A percentile compares a stretch with the other conserved stretches of the same genome.
Evolutionary conservation across 1,284 basidiomycete genomes (phyloP).

Genomic region (Cryptococcus sp.): DNA sequence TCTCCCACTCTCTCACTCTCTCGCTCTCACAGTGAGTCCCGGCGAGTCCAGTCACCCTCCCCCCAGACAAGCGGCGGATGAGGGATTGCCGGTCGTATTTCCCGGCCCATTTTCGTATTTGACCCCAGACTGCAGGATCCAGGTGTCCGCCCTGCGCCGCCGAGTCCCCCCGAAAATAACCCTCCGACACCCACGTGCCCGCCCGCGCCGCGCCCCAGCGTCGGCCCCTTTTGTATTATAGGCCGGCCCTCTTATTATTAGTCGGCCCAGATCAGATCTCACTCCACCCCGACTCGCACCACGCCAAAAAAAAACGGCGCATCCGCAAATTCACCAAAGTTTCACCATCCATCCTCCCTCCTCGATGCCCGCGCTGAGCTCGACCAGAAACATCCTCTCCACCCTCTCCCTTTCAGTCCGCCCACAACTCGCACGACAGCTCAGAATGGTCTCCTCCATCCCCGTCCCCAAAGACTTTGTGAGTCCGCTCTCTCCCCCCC

Average conservation of each 20-base stretch:
- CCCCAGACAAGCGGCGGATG: not conserved
- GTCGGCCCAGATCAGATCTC: not conserved
- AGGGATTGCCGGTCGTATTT: too few relatives aligned
- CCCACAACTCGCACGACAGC: slow-evolving; percentile 19
- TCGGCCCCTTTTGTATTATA: too few relatives aligned
- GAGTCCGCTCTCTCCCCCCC: slow-evolving; percentile 24
- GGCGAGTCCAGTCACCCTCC: too few relatives aligned
- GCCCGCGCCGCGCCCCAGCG: too few relatives aligned
- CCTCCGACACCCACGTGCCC: too few relatives aligned
- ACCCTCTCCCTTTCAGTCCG: slow-evolving; percentile 19
- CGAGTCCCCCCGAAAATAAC: too few relatives aligned
- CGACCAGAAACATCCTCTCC: slow-evolving; percentile 17
- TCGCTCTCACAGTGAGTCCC: not conserved
- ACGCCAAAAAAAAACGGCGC: not conserved
- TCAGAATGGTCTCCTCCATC: slow-evolving; percentile 51
- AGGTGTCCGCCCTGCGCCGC: too few relatives aligned
- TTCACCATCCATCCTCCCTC: not conserved
- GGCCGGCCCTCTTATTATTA: too few relatives aligned
- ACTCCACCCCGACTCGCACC: not conserved
- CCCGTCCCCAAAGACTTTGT: slow-evolving; percentile 54
- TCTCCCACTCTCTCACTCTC: too few relatives aligned
- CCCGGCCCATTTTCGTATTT: not conserved
- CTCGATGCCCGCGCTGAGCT: slow-evolving; percentile 17
- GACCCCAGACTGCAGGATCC: too few relatives aligned
- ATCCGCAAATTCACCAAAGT: slow-evolving; percentile 1